Evolutionary conservation across 352 stramenopile species (phyloP).

Genomic region (Pythium guiyangense): DNA sequence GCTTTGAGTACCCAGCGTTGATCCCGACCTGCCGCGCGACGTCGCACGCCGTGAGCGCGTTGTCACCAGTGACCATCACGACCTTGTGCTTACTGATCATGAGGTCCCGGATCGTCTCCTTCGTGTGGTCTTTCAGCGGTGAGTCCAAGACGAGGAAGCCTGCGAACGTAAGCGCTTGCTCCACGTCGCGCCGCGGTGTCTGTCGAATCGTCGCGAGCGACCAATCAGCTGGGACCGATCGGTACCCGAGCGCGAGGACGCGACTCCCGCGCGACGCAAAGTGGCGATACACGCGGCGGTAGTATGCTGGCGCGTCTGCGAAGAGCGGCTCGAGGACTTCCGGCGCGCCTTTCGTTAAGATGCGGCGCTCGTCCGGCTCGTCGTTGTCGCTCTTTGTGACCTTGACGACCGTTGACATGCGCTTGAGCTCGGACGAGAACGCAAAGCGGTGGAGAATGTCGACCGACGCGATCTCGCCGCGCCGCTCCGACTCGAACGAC

Average conservation of each 20-base stretch:
- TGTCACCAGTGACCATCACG: slow-evolving; percentile 96
- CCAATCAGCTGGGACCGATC: slow-evolving; percentile 27
- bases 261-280: slow-evolving; percentile 37
- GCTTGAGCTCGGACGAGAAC: slow-evolving; percentile 88
- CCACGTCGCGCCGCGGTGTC: slow-evolving; percentile 47
- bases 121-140: slow-evolving; percentile 91
- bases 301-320: slow-evolving; percentile 65
- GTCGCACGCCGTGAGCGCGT: slow-evolving; percentile 89
- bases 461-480: slow-evolving; percentile 27
- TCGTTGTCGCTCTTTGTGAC: slow-evolving; percentile 29
- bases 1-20: slow-evolving; percentile 15
- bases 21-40: slow-evolving; percentile 90
- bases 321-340: slow-evolving; percentile 87
- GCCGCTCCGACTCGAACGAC: slow-evolving; percentile 22
- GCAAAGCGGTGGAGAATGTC: slow-evolving; percentile 80
- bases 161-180: slow-evolving; percentile 84
- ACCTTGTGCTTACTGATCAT: slow-evolving; percentile 64
- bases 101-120: slow-evolving; percentile 81
- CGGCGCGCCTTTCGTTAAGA: slow-evolving; percentile 93
- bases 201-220: slow-evolving; percentile 18
- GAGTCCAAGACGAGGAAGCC: slow-evolving; percentile 93
- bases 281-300: slow-evolving; percentile 31
- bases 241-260: slow-evolving; percentile 90
- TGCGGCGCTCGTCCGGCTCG: slow-evolving; percentile 21
- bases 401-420: slow-evolving; percentile 89